A percentile compares a stretch with the other conserved stretches of the same genome.
These are phyloP conservation scores for Alisma plantagoaquatica DNA, from an alignment of 106 monocot species.

Conservation along the genomic window DNA sequence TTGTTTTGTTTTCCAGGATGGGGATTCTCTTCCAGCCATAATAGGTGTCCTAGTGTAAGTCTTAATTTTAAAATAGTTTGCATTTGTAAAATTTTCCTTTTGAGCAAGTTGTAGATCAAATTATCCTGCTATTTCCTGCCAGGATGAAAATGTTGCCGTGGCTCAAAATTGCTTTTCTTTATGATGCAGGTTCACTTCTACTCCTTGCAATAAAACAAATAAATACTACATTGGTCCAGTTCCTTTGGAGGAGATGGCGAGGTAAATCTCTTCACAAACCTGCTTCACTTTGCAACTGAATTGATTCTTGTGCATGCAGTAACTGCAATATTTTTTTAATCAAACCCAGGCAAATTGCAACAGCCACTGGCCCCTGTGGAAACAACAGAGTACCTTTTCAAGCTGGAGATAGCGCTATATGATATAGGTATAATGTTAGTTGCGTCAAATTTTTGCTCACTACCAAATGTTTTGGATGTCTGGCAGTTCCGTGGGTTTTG, in stretches of 20 bases:
- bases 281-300: too few relatives aligned
- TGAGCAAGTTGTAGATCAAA: too few relatives aligned
- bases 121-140: too few relatives aligned
- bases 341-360: constrained; percentile 95
- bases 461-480: too few relatives aligned
- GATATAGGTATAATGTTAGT: constrained; percentile 38
- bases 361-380: constrained; percentile 82
- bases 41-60: constrained; percentile 67
- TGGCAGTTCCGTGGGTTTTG: too few relatives aligned
- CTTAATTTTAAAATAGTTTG: constrained; percentile 2
- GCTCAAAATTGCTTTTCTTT: too few relatives aligned
- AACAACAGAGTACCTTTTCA: constrained; percentile 88
- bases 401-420: constrained; percentile 59
- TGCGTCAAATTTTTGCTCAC: too few relatives aligned
- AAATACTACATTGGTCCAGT: constrained; percentile 84
- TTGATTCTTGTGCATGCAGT: too few relatives aligned
- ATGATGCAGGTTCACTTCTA: constrained; percentile 51
- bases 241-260: constrained; percentile 85
- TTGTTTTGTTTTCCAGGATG: constrained; percentile 41
- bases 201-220: constrained; percentile 47
- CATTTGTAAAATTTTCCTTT: background rate
- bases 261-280: too few relatives aligned
- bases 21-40: constrained; percentile 31
- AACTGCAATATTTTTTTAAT: too few relatives aligned
- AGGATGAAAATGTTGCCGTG: too few relatives aligned